Evolutionary conservation across 148 eudicot species (phyloP).

Genomic region (Nepenthes gracilis): DNA sequence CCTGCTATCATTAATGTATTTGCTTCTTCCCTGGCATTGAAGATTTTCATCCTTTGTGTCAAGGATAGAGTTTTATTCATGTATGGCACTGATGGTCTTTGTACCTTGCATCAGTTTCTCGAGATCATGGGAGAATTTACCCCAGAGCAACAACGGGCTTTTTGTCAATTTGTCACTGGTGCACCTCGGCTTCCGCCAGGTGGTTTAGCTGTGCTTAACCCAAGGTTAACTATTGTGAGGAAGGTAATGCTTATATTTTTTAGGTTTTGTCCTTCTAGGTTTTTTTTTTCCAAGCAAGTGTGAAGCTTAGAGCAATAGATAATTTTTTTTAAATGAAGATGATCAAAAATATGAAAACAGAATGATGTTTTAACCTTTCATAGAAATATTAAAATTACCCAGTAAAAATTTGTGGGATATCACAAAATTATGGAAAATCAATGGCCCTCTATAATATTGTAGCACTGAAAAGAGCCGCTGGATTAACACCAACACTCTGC

Average conservation of each 20-base stretch:
- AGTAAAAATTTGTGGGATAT: too few species aligned
- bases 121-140: constrained; percentile 96
- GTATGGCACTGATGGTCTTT: neutral
- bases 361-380: too few species aligned
- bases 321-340: too few species aligned
- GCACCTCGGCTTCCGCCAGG: constrained; percentile 99
- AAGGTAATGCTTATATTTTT: constrained; percentile 38
- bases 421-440: too few species aligned
- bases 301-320: too few species aligned
- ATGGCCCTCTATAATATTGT: too few species aligned
- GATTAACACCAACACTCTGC: neutral
- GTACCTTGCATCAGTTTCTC: constrained; percentile 40
- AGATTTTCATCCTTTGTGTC: neutral
- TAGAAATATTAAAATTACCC: too few species aligned
- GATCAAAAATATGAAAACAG: too few species aligned
- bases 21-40: neutral
- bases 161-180: constrained; percentile 98
- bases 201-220: constrained; percentile 87
- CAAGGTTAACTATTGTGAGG: constrained; percentile 91
- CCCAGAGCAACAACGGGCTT: constrained; percentile 87
- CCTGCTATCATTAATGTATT: constrained; percentile 75
- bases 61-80: neutral
- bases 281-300: too few species aligned
- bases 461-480: too few species aligned
- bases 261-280: neutral